phyloP scores from a whole-genome alignment of 108 stramenopile species.

The Aurantiochytrium sp. region DNA sequence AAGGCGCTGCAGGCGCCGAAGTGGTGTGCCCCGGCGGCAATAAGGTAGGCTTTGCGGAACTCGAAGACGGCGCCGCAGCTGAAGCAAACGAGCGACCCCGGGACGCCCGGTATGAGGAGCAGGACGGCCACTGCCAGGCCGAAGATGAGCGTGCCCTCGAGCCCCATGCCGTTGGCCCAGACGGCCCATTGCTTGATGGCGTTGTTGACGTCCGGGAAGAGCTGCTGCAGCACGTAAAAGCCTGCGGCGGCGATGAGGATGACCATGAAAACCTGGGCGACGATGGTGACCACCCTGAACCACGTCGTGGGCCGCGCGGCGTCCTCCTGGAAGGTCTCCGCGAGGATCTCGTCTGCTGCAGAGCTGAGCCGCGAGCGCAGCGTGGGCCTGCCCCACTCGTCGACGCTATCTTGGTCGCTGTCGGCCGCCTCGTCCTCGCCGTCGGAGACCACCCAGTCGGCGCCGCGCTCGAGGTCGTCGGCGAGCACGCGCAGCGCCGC shows the following conservation, averaged over 20 bases:
- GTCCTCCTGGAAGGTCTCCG: background rate
- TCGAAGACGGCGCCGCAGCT: background rate
- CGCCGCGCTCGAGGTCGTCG: background rate
- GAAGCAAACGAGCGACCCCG: slow-evolving; percentile 7
- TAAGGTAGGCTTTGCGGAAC: background rate
- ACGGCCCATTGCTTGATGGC: background rate
- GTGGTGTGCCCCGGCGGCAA: background rate
- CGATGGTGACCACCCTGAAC: background rate
- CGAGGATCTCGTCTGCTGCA: background rate
- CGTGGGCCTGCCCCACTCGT: background rate
- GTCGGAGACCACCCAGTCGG: background rate
- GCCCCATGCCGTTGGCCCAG: background rate
- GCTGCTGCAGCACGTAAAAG: background rate
- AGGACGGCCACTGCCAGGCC: background rate
- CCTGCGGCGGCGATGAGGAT: background rate
- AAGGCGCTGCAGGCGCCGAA: background rate
- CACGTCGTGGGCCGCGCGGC: background rate
- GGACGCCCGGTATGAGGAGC: background rate
- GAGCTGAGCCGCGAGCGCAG: background rate
- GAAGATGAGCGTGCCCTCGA: background rate
- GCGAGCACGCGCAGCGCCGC: background rate
- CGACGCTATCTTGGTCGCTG: background rate
- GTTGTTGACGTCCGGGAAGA: background rate
- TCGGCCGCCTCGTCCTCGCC: background rate
- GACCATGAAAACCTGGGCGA: background rate